Conservation (phyloP, 2,329 filamentous ascomycete species). For the Ceratocystis albifundus region DNA sequence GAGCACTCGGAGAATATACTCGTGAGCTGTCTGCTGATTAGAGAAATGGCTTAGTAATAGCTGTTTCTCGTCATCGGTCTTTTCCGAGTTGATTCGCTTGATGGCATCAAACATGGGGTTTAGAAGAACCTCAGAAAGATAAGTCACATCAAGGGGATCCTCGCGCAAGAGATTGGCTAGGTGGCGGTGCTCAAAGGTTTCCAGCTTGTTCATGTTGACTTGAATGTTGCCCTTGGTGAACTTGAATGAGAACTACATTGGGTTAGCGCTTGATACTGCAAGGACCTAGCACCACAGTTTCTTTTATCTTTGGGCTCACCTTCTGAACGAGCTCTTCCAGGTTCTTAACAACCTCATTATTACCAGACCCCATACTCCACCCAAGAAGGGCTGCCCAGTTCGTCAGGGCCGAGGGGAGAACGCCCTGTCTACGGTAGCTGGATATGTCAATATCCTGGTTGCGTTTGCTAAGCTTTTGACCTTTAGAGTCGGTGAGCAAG, state of each 20-base stretch:
- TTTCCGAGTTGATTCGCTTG: background rate
- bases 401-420: slow-evolving; percentile 42
- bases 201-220: slow-evolving; percentile 68
- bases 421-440: slow-evolving; percentile 38
- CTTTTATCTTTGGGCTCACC: slow-evolving; percentile 36
- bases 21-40: slow-evolving; percentile 6
- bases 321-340: slow-evolving; percentile 59
- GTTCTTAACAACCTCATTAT: slow-evolving; percentile 56
- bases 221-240: slow-evolving; percentile 87
- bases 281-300: background rate
- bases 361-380: slow-evolving; percentile 53
- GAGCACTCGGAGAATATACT: slow-evolving; percentile 21
- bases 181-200: slow-evolving; percentile 65
- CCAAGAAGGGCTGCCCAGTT: slow-evolving; percentile 82
- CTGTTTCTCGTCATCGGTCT: background rate
- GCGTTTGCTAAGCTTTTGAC: slow-evolving; percentile 78
- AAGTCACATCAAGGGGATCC: slow-evolving; percentile 19
- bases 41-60: background rate
- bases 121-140: slow-evolving; percentile 22
- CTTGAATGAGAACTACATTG: slow-evolving; percentile 59
- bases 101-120: slow-evolving; percentile 21
- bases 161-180: slow-evolving; percentile 29
- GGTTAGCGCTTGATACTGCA: slow-evolving; percentile 25
- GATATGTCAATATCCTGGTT: slow-evolving; percentile 43
- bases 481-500: slow-evolving; percentile 55